Conservation (phyloP, 305 asterid species). For the Fraxinus velutina region DNA sequence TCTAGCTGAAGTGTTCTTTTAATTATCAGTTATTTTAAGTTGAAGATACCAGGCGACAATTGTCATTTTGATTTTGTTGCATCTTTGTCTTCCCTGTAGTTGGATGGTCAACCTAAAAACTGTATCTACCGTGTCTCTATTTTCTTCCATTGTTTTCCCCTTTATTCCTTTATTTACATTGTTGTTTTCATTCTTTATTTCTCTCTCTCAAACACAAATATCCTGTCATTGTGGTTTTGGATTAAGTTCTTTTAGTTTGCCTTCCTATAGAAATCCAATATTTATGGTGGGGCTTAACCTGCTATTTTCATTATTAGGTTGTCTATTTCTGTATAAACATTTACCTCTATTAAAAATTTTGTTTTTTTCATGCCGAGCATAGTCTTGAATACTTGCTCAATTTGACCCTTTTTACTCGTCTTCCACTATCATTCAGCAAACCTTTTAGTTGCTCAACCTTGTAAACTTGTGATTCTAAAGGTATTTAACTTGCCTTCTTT, state of each 20-base stretch:
- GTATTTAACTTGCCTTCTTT: not conserved
- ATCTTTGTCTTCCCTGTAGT: constrained; percentile 1
- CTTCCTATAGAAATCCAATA: not conserved
- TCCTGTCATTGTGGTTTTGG: not conserved
- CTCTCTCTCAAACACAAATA: not conserved
- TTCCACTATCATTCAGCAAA: not conserved
- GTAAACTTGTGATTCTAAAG: not conserved
- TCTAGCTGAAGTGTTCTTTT: constrained; percentile 10
- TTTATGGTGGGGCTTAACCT: not conserved
- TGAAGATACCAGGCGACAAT: not conserved
- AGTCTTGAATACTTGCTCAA: not conserved
- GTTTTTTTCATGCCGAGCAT: not conserved
- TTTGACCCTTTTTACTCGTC: not conserved
- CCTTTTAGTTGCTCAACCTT: not conserved
- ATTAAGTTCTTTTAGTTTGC: not conserved
- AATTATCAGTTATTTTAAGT: not conserved
- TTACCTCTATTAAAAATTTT: not conserved
- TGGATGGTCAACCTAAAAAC: not conserved
- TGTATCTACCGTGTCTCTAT: not conserved
- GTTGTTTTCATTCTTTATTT: not conserved
- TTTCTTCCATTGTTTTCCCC: not conserved
- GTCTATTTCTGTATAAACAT: not conserved
- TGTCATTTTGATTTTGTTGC: constrained; percentile 1
- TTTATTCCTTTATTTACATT: not conserved
- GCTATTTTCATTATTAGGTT: not conserved